These are phyloP conservation scores for Hypoxylon cercidicola DNA, from an alignment of 495 filamentous ascomycete genomes.

Conservation along the genomic window DNA sequence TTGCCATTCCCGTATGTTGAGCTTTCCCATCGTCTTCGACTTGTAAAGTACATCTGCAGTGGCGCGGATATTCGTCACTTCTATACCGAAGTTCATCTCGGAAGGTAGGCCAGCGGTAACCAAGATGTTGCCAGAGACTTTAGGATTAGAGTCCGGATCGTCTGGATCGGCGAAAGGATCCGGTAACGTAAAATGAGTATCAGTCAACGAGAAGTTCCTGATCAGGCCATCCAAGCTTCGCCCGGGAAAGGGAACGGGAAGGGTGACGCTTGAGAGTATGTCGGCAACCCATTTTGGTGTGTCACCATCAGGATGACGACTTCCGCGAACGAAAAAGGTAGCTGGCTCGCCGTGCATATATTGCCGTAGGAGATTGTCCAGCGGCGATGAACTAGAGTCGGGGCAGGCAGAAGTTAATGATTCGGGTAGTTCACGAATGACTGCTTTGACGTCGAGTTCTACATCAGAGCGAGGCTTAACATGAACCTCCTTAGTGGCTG, in stretches of 20 bases:
- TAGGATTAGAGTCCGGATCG: conserved; percentile 77
- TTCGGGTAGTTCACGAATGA: conserved; percentile 76
- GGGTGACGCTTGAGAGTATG: conserved; percentile 80
- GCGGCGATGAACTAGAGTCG: conserved; percentile 75
- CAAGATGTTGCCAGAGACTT: conserved; percentile 81
- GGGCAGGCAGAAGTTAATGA: conserved; percentile 78
- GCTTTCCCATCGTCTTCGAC: conserved; percentile 74
- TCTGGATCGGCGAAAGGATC: conserved; percentile 78
- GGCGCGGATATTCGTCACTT: conserved; percentile 78
- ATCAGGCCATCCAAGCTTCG: conserved; percentile 81
- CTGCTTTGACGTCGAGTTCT: conserved; percentile 71
- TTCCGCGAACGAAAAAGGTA: conserved; percentile 82
- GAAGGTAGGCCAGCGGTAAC: conserved; percentile 80
- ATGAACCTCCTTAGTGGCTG: conserved; percentile 70
- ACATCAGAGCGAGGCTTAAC: conserved; percentile 73
- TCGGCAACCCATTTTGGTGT: conserved; percentile 85
- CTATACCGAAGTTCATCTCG: conserved; percentile 84
- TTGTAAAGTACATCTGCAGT: conserved; percentile 82
- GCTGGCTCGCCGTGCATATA: conserved; percentile 83
- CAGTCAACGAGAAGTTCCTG: conserved; percentile 82
- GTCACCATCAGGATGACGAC: conserved; percentile 67
- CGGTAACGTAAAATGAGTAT: conserved; percentile 86
- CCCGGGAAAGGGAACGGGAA: conserved; percentile 86
- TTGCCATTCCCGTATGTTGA: conserved; percentile 85
- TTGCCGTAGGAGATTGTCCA: conserved; percentile 82